Evolutionary conservation across 192 early-diverging fungal genomes (phyloP).

Genomic region (Linnemannia exigua): DNA sequence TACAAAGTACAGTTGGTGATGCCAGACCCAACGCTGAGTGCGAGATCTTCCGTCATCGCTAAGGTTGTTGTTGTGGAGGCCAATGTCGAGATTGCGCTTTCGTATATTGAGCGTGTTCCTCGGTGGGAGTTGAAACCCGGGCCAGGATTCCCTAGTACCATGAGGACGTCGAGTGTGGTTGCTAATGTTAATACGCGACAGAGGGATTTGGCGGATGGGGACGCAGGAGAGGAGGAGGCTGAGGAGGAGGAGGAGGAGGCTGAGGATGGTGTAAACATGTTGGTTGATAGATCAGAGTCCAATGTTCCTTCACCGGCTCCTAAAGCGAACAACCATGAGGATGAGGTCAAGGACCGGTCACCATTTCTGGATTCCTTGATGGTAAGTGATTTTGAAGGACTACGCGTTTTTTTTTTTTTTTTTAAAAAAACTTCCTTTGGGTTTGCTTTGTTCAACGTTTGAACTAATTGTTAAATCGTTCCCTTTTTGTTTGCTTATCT

Average conservation of each 20-base stretch:
- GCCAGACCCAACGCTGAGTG: conserved; percentile 11
- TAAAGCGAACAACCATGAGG: neutral
- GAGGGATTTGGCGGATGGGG: no score
- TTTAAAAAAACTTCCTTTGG: no score
- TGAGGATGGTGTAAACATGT: neutral
- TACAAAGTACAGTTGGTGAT: conserved; percentile 26
- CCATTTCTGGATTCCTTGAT: conserved; percentile 27
- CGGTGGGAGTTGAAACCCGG: conserved; percentile 32
- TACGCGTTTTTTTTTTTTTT: no score
- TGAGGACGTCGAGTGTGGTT: conserved; percentile 14
- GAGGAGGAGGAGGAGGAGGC: neutral
- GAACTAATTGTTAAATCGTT: neutral
- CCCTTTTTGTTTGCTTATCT: neutral
- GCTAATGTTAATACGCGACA: no score
- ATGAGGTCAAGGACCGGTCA: conserved; percentile 19
- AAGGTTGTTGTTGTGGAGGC: conserved; percentile 32
- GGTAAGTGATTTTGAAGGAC: no score
- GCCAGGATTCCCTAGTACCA: conserved; percentile 21
- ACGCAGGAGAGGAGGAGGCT: neutral
- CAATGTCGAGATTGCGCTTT: conserved; percentile 27
- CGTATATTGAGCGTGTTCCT: conserved; percentile 23
- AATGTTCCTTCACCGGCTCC: conserved; percentile 3
- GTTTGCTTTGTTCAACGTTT: no score
- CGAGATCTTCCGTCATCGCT: conserved; percentile 11
- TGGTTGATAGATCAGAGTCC: neutral